phyloP scores from a whole-genome alignment of 306 rosid species.

The Castanea mollissima region DNA sequence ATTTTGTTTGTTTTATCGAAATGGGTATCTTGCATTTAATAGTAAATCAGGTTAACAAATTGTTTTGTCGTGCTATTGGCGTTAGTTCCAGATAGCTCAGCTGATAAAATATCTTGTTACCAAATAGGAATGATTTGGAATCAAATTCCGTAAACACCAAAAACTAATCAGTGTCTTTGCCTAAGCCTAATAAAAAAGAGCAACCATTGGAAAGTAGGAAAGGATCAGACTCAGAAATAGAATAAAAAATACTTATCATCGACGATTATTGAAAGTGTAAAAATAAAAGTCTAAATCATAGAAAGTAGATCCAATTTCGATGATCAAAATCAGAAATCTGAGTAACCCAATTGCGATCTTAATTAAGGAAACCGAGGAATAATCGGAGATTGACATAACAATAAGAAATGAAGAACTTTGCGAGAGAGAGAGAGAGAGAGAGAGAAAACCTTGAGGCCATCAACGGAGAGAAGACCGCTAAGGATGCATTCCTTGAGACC shows the following conservation, averaged over 20 bases:
- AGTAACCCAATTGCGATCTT: background rate
- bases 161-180: too few relatives aligned
- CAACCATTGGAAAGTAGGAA: too few relatives aligned
- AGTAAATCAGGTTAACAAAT: too few relatives aligned
- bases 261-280: too few relatives aligned
- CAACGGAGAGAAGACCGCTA: constrained; percentile 99
- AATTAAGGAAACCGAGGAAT: background rate
- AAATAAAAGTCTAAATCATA: background rate
- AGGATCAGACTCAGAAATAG: too few relatives aligned
- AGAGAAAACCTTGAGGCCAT: constrained; percentile 78
- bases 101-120: accelerated
- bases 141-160: too few relatives aligned
- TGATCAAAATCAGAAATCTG: background rate
- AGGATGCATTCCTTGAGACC: constrained; percentile 99
- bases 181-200: too few relatives aligned
- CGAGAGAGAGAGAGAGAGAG: background rate
- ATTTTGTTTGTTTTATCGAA: too few relatives aligned
- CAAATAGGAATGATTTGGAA: too few relatives aligned
- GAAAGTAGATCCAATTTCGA: background rate
- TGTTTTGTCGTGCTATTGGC: too few relatives aligned
- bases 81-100: accelerated
- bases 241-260: too few relatives aligned
- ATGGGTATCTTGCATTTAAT: too few relatives aligned
- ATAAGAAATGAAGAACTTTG: background rate
- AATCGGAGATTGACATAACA: background rate